phyloP scores from a whole-genome alignment of 2,329 filamentous ascomycete species.

The Pseudogymnoascus sp. region DNA sequence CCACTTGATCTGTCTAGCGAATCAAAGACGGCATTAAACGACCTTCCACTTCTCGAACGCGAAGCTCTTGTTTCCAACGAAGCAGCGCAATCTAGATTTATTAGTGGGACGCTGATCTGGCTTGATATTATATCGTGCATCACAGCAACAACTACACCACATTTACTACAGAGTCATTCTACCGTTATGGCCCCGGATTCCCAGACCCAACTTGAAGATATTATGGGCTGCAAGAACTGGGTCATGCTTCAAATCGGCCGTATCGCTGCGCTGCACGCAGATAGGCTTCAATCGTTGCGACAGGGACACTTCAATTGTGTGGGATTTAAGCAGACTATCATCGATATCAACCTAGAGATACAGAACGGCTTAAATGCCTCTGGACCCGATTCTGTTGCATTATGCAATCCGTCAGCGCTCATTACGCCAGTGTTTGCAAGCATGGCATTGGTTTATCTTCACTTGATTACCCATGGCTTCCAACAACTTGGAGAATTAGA shows the following conservation, averaged over 20 bases:
- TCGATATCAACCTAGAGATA: conserved; percentile 22
- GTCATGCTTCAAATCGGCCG: conserved; percentile 49
- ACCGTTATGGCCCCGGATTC: conserved; percentile 35
- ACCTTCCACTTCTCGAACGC: conserved; percentile 15
- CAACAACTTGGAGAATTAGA: conserved; percentile 17
- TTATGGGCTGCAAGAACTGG: conserved; percentile 53
- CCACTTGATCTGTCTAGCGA: conserved; percentile 15
- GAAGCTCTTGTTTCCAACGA: conserved; percentile 38
- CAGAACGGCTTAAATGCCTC: conserved; percentile 20
- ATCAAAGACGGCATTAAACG: conserved; percentile 12
- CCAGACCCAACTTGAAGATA: conserved; percentile 39
- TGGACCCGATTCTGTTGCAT: neutral
- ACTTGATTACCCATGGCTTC: conserved; percentile 24
- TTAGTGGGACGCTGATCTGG: conserved; percentile 43
- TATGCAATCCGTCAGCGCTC: conserved; percentile 13
- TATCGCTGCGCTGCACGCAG: conserved; percentile 47
- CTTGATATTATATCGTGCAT: conserved; percentile 47
- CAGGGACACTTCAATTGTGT: conserved; percentile 15
- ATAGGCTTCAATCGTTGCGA: conserved; percentile 45
- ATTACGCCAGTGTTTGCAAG: conserved; percentile 25
- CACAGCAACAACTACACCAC: conserved; percentile 38
- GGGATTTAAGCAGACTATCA: conserved; percentile 16
- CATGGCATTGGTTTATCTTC: conserved; percentile 25
- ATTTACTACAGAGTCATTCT: conserved; percentile 37
- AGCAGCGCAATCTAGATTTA: conserved; percentile 39